Conservation (phyloP, 257 asterid species). For the Primulina tabacum region DNA sequence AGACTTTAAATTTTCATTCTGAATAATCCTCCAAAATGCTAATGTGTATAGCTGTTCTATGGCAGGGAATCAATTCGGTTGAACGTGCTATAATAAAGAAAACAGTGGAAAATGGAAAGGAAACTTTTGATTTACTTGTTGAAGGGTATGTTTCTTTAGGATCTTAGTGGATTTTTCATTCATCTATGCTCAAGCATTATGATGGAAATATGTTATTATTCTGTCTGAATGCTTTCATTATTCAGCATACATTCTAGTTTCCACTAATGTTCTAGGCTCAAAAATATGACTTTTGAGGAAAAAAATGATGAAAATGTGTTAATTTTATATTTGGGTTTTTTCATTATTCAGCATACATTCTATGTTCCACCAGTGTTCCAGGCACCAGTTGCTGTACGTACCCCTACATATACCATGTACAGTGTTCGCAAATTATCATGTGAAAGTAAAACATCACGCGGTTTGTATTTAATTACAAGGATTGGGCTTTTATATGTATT, state of each 20-base stretch:
- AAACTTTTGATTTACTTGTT: slow-evolving; percentile 60
- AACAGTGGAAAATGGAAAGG: slow-evolving; percentile 33
- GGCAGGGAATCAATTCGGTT: slow-evolving; percentile 78
- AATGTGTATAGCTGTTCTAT: neutral
- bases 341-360: neutral
- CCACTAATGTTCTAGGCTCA: neutral
- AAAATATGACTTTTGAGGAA: no score
- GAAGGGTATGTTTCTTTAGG: slow-evolving; percentile 65
- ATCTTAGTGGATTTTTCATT: slow-evolving; percentile 14
- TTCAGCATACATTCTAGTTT: no score
- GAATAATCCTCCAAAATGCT: neutral
- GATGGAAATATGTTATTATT: neutral
- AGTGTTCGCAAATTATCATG: no score
- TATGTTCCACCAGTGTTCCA: neutral
- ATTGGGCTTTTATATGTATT: no score
- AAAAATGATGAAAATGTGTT: no score
- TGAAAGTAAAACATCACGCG: slow-evolving; percentile 2
- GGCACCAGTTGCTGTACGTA: neutral
- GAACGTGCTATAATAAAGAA: slow-evolving; percentile 80
- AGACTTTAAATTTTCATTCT: slow-evolving; percentile 10
- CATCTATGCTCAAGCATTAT: neutral
- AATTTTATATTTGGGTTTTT: no score
- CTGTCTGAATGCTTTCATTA: neutral
- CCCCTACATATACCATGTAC: neutral
- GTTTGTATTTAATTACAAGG: neutral